Conservation (phyloP, 176 grass and related monocot species). For the Oryza australiensis region DNA sequence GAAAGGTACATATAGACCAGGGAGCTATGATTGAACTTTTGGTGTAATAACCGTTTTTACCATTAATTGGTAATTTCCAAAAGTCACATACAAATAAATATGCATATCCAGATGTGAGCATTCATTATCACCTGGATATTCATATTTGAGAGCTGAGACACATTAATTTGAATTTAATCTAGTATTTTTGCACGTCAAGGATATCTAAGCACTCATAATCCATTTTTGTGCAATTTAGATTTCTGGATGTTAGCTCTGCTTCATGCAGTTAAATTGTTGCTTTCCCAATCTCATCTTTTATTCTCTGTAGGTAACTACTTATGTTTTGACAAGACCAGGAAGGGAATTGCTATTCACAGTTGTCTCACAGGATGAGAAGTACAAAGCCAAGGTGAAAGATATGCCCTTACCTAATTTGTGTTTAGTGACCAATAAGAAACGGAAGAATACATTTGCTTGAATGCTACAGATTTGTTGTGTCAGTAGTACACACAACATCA, state of each 20-base stretch:
- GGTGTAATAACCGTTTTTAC: background rate
- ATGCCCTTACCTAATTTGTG: background rate
- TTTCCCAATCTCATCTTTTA: background rate
- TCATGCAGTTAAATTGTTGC: background rate
- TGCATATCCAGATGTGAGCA: background rate
- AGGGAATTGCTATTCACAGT: slow-evolving; percentile 94
- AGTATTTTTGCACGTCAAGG: background rate
- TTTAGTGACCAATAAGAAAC: background rate
- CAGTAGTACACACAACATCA: background rate
- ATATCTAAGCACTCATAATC: slow-evolving; percentile 3
- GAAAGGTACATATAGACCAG: slow-evolving; percentile 55
- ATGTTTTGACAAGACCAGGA: slow-evolving; percentile 94
- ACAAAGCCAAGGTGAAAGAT: slow-evolving; percentile 90
- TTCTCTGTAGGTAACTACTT: slow-evolving; percentile 67
- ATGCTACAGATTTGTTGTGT: background rate
- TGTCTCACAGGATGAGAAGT: slow-evolving; percentile 94
- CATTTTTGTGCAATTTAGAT: background rate
- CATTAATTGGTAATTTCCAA: background rate
- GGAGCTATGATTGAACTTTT: background rate
- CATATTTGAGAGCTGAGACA: background rate
- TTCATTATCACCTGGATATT: background rate
- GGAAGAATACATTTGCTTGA: background rate
- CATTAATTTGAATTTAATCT: background rate
- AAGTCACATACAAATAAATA: slow-evolving; percentile 2
- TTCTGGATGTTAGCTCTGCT: background rate